Evolutionary conservation across 1,139 yeast genomes (phyloP).

Genomic region (Hemisphaericaspora xylanilytica): DNA sequence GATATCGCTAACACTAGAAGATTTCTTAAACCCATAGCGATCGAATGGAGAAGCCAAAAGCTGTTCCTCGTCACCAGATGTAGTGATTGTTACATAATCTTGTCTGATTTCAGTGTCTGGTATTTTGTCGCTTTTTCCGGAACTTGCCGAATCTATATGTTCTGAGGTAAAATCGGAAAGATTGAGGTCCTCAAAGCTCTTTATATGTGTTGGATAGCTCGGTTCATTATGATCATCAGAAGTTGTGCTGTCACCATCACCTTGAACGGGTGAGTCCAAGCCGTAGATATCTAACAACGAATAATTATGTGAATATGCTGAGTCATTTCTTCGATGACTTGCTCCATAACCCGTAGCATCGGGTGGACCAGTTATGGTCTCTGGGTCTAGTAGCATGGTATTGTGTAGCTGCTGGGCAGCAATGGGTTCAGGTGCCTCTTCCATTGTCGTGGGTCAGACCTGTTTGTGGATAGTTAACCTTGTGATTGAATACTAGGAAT

Average conservation of each 20-base stretch:
- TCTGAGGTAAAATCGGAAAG: conserved; percentile 3
- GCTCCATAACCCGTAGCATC: neutral
- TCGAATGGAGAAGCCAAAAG: conserved; percentile 51
- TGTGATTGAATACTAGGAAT: too few relatives aligned
- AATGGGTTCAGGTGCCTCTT: too few relatives aligned
- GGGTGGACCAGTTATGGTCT: neutral
- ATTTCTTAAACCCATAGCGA: conserved; percentile 82
- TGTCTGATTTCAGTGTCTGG: conserved; percentile 9
- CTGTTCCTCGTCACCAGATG: conserved; percentile 11
- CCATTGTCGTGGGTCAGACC: too few relatives aligned
- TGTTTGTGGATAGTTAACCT: too few relatives aligned
- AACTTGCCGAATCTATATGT: neutral
- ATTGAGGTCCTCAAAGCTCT: conserved; percentile 11
- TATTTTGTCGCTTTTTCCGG: neutral
- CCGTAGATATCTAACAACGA: conserved; percentile 30
- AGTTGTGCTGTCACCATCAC: neutral
- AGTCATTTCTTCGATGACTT: conserved; percentile 25
- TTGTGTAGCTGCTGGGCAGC: neutral
- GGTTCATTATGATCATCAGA: conserved; percentile 5
- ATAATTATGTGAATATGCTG: conserved; percentile 36
- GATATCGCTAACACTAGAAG: conserved; percentile 44
- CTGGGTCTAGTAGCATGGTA: neutral
- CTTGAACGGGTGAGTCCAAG: conserved; percentile 17
- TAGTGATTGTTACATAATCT: conserved; percentile 15
- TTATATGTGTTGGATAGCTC: conserved; percentile 1